Base-by-base conservation (phyloP, 2,329 filamentous ascomycete species). In the Microthyrium microscopicum region DNA sequence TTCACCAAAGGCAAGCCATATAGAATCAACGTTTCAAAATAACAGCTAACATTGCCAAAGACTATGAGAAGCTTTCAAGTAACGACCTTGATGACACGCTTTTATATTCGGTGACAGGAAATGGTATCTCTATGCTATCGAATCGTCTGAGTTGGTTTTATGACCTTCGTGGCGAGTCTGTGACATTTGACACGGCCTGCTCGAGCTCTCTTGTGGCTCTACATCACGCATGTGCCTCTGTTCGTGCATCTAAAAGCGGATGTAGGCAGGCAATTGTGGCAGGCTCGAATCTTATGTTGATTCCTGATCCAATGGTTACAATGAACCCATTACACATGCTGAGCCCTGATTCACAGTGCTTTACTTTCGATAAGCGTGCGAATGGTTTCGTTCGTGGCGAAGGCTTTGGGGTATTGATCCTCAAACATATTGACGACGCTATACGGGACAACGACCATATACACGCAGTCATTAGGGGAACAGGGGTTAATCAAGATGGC, bases 171-270 rank as follows among this genome's bases (percentile, higher is more conserved):
- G 46, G 46, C 7, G 46, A 48, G 18, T 41, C 38, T 21, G 32
- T 43, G n/a, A 40, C 36, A 5, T 22, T 43, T 16, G 19, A 31
- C 5, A 61, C 59, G 1, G 59, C 51, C 2, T 60, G 58, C 31
- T 60, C 56, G 0, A 51, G 55, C 3, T 49, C 54, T 5, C 31
- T 61, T 9, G 44, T 51, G 2, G 48, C 40, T 4, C 39, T 61
- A 5, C 47, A 60, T 29, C 43, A 52, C 19, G 57, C 57, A 6
- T 55, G 53, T n/a, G 44, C 47, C n/a, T 47, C 40, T 5, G 35
- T 48, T 5, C 41, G 30, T 5, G 31, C 24, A 9, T 46, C 51
- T 2, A 45, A 52, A n/a, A 43, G 42, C 24, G 29, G 2, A 29
- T 12, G 17, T 20, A 17, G 11, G 5, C 41, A 44, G 31, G 54